Base-by-base conservation (phyloP, 805 yeast species). In the Candida caryicola region DNA sequence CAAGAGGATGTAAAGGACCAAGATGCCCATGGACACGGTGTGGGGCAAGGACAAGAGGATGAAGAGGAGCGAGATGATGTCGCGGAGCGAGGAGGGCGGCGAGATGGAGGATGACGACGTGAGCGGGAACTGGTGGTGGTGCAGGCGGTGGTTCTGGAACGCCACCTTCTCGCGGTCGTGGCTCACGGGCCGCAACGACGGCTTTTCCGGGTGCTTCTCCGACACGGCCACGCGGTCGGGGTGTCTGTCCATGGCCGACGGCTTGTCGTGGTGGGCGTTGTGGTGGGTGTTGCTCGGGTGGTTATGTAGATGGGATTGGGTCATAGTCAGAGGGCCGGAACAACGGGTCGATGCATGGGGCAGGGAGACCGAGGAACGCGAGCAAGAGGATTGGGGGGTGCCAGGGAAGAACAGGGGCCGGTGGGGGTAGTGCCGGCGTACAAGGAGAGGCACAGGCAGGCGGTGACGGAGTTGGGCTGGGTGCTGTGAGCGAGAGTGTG, bases 11-110 rank as follows among this genome's bases (percentile, higher is more conserved):
- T 46, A 44, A 14, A 34, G n/a, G 12, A 39, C 19, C 30, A 46
- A 34, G 18, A 46, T 33, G 23, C 36, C 33, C 27, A 46, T 28
- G 15, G 46, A 41, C 5, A 41, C 31, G 19, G 34, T 33, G 14
- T 39, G 40, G 15, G 50, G 50, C 18, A 46, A 43, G 13, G 44
- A 37, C 33, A 46, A 33, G 17, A 46, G 40, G 4, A 46, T 43
- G 37, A 46, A 39, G 13, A 41, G 37, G 27, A 44, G 33, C 19
- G 48, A 42, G 13, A 44, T 38, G 17, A 46, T 44, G 29, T 46
- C 50, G 17, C 47, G 28, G 13, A 46, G 33, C n/a, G 46, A 41
- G 5, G 41, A 37, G 2, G 45, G 23, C 3, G 45, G 45, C 23
- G 34, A 36, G 7, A 37, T 31, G 9, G 45, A 37, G n/a, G 40